Conservation (phyloP, 2,329 filamentous ascomycete species). For the Xylaria sp. region DNA sequence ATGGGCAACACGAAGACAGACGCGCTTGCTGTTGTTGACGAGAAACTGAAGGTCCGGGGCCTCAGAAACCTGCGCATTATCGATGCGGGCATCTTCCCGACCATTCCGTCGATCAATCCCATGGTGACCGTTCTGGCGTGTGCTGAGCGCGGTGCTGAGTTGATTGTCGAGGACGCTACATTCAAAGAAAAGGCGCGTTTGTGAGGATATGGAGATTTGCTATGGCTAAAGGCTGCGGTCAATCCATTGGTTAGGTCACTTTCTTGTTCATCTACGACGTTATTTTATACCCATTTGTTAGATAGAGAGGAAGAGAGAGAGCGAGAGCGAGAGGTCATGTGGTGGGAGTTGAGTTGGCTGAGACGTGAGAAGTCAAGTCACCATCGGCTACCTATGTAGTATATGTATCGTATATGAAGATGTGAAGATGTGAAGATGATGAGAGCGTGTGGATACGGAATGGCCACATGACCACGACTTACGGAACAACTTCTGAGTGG, state of each 20-base stretch:
- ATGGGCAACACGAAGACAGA: conserved; percentile 73
- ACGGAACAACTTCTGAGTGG: not conserved
- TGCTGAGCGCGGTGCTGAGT: conserved; percentile 77
- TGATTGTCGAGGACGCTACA: conserved; percentile 69
- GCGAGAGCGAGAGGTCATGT: not conserved
- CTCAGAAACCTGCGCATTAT: conserved; percentile 71
- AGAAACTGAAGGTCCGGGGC: conserved; percentile 64
- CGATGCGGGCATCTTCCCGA: conserved; percentile 83
- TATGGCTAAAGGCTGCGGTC: not conserved
- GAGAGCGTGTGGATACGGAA: not conserved
- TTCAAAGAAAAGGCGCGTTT: conserved; percentile 30
- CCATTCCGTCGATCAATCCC: conserved; percentile 80
- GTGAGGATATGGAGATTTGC: conserved; percentile 18
- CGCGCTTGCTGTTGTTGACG: conserved; percentile 72
- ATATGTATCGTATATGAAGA: too few relatives aligned
- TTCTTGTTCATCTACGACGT: not conserved
- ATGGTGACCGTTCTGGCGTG: conserved; percentile 85
- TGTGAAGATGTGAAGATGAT: not conserved
- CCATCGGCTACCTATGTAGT: not conserved
- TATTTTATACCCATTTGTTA: too few relatives aligned
- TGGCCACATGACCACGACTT: not conserved
- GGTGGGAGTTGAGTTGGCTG: not conserved
- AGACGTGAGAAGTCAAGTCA: not conserved
- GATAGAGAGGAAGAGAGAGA: too few relatives aligned
- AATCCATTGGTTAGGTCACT: not conserved